Percentiles rank a stretch among this genome's conserved stretches.
Conservation (phyloP, 805 yeast genomes). For the Henningerozyma blattae region DNA sequence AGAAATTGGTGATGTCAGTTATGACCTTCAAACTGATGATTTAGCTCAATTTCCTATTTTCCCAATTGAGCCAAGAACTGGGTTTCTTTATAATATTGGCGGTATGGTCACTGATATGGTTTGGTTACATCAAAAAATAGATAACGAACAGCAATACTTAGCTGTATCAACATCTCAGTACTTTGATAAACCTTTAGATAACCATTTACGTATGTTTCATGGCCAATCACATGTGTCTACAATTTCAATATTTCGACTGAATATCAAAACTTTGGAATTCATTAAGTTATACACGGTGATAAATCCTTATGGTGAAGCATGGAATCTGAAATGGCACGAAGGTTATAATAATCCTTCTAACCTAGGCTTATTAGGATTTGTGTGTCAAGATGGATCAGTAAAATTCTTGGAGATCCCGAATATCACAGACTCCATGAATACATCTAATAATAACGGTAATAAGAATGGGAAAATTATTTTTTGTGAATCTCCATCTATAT, state of each 20-base stretch:
- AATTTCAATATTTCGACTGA: conserved; percentile 34
- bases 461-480: not conserved
- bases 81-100: conserved; percentile 37
- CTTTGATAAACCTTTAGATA: conserved; percentile 18
- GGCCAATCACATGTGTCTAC: conserved; percentile 26
- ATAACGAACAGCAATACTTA: conserved; percentile 27
- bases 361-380: conserved; percentile 37
- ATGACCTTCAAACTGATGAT: conserved; percentile 9
- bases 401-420: conserved; percentile 33
- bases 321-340: conserved; percentile 25
- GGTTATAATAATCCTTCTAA: conserved; percentile 13
- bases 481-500: conserved; percentile 15
- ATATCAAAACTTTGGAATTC: conserved; percentile 19
- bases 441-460: not conserved
- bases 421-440: too few relatives aligned
- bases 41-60: conserved; percentile 19
- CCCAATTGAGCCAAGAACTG: conserved; percentile 23
- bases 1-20: conserved; percentile 11
- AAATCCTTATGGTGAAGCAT: conserved; percentile 35
- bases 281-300: conserved; percentile 22
- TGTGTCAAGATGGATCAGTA: conserved; percentile 45
- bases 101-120: conserved; percentile 39
- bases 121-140: conserved; percentile 39
- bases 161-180: conserved; percentile 39
- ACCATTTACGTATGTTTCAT: conserved; percentile 18